Evolutionary conservation across 2,329 filamentous ascomycete species (phyloP).

Genomic region (Xylariales sp.): DNA sequence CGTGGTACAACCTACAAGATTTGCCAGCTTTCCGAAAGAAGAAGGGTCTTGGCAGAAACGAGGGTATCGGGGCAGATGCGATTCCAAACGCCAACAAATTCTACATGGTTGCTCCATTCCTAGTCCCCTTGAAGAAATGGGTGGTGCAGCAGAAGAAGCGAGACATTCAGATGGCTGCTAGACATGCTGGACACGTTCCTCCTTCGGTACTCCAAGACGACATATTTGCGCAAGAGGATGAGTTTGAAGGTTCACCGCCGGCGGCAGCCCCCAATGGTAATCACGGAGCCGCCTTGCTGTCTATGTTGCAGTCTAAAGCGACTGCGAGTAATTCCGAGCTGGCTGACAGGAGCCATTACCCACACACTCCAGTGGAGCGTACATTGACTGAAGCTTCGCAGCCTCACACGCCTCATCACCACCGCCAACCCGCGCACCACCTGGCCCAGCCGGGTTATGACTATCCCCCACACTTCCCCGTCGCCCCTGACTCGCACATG

Average conservation of each 20-base stretch:
- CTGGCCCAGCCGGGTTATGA: conserved; percentile 41
- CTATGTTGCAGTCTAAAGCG: conserved; percentile 42
- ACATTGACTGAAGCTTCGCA: conserved; percentile 43
- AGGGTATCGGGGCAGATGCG: conserved; percentile 52
- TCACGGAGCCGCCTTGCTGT: conserved; percentile 48
- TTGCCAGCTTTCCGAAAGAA: conserved; percentile 75
- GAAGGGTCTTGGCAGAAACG: conserved; percentile 51
- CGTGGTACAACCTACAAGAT: conserved; percentile 89
- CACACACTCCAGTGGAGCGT: conserved; percentile 53
- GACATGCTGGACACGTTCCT: conserved; percentile 33
- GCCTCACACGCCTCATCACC: conserved; percentile 55
- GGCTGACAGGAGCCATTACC: conserved; percentile 20
- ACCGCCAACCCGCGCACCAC: conserved; percentile 45
- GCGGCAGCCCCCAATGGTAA: conserved; percentile 45
- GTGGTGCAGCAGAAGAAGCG: conserved; percentile 76
- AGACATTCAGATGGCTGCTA: conserved; percentile 47
- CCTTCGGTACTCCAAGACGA: conserved; percentile 48
- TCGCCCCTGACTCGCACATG: conserved; percentile 23
- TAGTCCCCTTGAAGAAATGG: conserved; percentile 83
- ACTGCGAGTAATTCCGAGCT: conserved; percentile 18
- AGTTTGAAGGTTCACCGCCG: conserved; percentile 10
- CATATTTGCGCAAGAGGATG: conserved; percentile 58
- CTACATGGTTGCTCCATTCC: conserved; percentile 96
- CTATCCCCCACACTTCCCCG: conserved; percentile 45
- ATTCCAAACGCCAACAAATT: conserved; percentile 75